Evolutionary conservation across 2,329 filamentous ascomycete species (phyloP).

Genomic region (Chaetomium sp.): DNA sequence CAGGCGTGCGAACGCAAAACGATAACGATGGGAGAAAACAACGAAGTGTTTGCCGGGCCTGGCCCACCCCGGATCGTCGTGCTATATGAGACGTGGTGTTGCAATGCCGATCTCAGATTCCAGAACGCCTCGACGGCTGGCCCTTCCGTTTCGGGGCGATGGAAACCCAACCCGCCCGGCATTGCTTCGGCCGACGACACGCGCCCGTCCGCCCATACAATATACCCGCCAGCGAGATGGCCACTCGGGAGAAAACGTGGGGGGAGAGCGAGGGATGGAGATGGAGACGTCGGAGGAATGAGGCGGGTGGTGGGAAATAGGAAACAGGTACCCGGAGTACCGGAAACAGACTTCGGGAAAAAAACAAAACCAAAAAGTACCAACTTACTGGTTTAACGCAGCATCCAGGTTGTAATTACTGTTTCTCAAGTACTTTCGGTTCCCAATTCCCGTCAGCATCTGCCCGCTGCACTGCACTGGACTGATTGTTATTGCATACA

Average conservation of each 20-base stretch:
- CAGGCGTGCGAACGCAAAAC: not conserved
- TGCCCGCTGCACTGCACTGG: too few relatives aligned
- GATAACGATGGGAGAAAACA: not conserved
- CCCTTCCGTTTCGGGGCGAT: too few relatives aligned
- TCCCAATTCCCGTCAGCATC: constrained; percentile 15
- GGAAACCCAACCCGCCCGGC: too few relatives aligned
- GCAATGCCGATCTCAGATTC: constrained; percentile 22
- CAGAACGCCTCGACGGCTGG: constrained; percentile 15
- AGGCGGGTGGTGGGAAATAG: not conserved
- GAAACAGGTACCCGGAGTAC: not conserved
- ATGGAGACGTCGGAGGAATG: not conserved
- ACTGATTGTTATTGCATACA: constrained; percentile 14
- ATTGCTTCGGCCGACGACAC: not conserved
- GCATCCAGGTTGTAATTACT: constrained; percentile 46
- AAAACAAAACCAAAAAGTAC: constrained; percentile 14
- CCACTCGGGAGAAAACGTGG: not conserved
- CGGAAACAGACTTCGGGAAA: not conserved
- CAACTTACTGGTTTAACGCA: constrained; percentile 53
- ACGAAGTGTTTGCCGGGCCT: constrained; percentile 9
- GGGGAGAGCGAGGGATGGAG: not conserved
- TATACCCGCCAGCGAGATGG: not conserved
- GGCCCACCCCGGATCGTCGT: not conserved
- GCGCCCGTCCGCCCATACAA: too few relatives aligned
- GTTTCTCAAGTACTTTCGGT: constrained; percentile 41
- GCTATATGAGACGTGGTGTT: constrained; percentile 23